phyloP scores from a whole-genome alignment of 2,329 filamentous ascomycete genomes.

The Basipetospora chlamydospora region DNA sequence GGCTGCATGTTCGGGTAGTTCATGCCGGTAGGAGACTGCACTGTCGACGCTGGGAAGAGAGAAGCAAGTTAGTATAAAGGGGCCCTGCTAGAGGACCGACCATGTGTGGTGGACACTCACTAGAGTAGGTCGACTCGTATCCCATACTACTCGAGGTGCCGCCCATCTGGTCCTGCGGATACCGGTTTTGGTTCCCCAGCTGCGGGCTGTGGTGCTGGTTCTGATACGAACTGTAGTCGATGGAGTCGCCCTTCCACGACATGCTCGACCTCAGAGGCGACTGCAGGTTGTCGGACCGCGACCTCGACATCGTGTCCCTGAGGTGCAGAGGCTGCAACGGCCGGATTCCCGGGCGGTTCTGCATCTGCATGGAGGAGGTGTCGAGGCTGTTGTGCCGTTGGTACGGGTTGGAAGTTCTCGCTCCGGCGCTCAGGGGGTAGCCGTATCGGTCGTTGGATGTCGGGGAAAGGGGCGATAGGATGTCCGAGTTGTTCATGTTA shows the following conservation, averaged over 20 bases:
- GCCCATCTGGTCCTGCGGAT: slow-evolving; percentile 32
- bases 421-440: slow-evolving; percentile 33
- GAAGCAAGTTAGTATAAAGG: neutral
- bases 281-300: slow-evolving; percentile 42
- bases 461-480: slow-evolving; percentile 43
- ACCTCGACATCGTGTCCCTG: slow-evolving; percentile 40
- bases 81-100: neutral
- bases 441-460: slow-evolving; percentile 39
- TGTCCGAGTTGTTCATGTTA: slow-evolving; percentile 35
- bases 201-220: slow-evolving; percentile 28
- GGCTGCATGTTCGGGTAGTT: slow-evolving; percentile 25
- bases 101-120: slow-evolving; percentile 27
- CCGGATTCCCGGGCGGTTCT: slow-evolving; percentile 29
- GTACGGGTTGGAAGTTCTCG: slow-evolving; percentile 37
- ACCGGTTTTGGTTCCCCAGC: slow-evolving; percentile 29
- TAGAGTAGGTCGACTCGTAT: slow-evolving; percentile 38
- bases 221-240: slow-evolving; percentile 42
- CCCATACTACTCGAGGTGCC: slow-evolving; percentile 24
- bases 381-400: slow-evolving; percentile 33
- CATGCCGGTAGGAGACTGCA: slow-evolving; percentile 35
- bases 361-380: slow-evolving; percentile 26
- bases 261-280: slow-evolving; percentile 45
- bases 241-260: slow-evolving; percentile 47
- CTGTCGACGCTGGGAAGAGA: slow-evolving; percentile 22
- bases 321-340: slow-evolving; percentile 44